phyloP scores from a whole-genome alignment of 208 protist species.

The Trypanosoma scelopori region DNA sequence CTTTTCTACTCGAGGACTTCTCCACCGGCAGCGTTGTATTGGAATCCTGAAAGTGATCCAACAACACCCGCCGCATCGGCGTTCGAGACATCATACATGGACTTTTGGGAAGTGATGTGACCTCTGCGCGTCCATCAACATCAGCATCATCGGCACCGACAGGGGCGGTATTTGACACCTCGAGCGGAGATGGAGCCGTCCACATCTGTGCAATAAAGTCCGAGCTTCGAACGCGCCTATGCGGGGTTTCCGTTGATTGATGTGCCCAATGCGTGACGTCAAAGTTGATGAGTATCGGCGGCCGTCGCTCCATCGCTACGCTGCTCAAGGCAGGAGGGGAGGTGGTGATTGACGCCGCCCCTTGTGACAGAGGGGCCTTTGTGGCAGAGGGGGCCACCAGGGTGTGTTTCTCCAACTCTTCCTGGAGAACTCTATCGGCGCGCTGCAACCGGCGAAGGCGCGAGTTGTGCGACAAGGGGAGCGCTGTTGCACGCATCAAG shows the following conservation, averaged over 20 bases:
- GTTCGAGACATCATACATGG: background rate
- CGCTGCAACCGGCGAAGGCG: slow-evolving; percentile 59
- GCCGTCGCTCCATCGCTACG: background rate
- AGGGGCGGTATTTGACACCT: background rate
- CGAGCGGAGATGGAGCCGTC: background rate
- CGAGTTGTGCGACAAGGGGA: slow-evolving; percentile 34
- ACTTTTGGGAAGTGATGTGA: background rate
- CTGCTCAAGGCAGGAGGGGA: background rate
- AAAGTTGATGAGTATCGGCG: slow-evolving; percentile 9
- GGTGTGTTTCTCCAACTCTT: slow-evolving; percentile 2
- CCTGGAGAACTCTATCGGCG: slow-evolving; percentile 9
- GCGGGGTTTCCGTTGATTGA: slow-evolving; percentile 19
- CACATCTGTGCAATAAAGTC: slow-evolving; percentile 5
- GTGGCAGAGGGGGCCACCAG: background rate
- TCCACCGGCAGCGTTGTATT: background rate
- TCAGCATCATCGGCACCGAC: background rate
- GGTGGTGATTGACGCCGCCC: no score
- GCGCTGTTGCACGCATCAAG: slow-evolving; percentile 11
- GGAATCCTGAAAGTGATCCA: slow-evolving; percentile 19
- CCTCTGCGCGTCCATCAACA: background rate
- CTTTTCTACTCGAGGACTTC: background rate
- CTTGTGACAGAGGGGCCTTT: background rate
- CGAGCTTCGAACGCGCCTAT: slow-evolving; percentile 22
- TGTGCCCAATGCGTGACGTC: slow-evolving; percentile 28
- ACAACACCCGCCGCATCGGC: slow-evolving; percentile 1